Evolutionary conservation across 768 basidiomycete genomes (phyloP), one percentile per base, ranked within the genome.

Genomic region (Mycena floridula): DNA sequence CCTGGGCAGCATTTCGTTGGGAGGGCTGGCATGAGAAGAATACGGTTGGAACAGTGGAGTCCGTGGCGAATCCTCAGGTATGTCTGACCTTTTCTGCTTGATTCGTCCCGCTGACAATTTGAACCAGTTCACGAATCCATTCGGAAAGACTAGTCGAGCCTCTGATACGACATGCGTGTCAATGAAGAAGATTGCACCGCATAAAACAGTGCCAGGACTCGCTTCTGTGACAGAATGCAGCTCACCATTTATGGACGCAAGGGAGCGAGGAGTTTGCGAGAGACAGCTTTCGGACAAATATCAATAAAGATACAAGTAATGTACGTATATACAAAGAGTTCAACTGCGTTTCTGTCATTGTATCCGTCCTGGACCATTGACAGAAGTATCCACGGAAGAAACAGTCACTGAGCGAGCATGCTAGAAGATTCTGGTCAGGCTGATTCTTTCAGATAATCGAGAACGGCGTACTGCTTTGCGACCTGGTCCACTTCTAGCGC

Each of bases 321-420:
- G 28, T 35, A 15, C 18, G n/a, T n/a, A n/a, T n/a, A 42, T 3
- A 37, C n/a, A 16, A 38, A 9, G 15, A 5, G 5, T 36, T 67
- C 49, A 81, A 28, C 57, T 64, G 37, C 78, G 73, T 54, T 80
- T 80, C 54, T 78, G 79, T 42, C 81, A 68, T 57, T 82, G 82
- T 18, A 62, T 74, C 8, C 70, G 73, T 28, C 73, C 65, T 45
- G 75, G 63, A 25, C 66, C 48, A 13, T 76, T 76, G 26, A 67
- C 74, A 24, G 75, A 68, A 15, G 85, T 85, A 51, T 88, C 87
- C 16, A 85, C 79, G 3, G 85, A 89, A 12, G 86, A 87, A 35
- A 79, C 71, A 2, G 87, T 89, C 66, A 85, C 63, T 3, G 85
- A 87, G 24, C 85, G 74, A 35, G 80, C 76, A 13, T 68, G 56